Percentiles rank a stretch among this genome's conserved stretches.
phyloP scores from a whole-genome alignment of 169 alveolate genomes.

The Besnoitia besnoiti region DNA sequence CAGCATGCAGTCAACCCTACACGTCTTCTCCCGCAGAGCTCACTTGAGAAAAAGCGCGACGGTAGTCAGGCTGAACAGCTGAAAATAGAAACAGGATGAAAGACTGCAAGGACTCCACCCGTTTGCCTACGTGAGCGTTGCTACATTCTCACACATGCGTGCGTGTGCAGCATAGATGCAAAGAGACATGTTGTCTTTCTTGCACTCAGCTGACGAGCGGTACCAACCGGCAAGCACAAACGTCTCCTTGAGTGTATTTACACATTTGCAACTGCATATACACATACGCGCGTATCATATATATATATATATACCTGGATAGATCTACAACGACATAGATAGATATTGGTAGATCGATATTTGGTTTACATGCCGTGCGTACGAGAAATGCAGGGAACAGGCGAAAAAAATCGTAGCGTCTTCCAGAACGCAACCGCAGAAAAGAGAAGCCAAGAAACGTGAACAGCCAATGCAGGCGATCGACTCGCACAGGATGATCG shows the following conservation, averaged over 20 bases:
- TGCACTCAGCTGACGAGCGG: too few relatives aligned
- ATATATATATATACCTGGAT: background rate
- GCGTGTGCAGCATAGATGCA: too few relatives aligned
- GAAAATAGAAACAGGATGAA: background rate
- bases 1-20: background rate
- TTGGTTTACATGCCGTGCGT: background rate
- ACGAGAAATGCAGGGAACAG: background rate
- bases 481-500: too few relatives aligned
- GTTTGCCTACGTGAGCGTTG: background rate
- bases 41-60: background rate
- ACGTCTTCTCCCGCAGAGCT: too few relatives aligned
- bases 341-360: background rate
- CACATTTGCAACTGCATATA: background rate
- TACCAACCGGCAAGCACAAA: too few relatives aligned
- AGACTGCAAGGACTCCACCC: background rate
- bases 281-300: background rate
- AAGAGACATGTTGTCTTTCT: too few relatives aligned
- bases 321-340: background rate
- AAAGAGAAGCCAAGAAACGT: background rate
- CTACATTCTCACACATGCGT: too few relatives aligned
- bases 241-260: too few relatives aligned
- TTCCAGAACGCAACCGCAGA: too few relatives aligned
- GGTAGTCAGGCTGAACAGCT: background rate
- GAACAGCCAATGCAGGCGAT: too few relatives aligned
- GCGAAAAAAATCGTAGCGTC: too few relatives aligned